These are phyloP conservation scores for Fusarium sp. DNA, from an alignment of 2,329 filamentous ascomycete genomes.

Conservation along the genomic window DNA sequence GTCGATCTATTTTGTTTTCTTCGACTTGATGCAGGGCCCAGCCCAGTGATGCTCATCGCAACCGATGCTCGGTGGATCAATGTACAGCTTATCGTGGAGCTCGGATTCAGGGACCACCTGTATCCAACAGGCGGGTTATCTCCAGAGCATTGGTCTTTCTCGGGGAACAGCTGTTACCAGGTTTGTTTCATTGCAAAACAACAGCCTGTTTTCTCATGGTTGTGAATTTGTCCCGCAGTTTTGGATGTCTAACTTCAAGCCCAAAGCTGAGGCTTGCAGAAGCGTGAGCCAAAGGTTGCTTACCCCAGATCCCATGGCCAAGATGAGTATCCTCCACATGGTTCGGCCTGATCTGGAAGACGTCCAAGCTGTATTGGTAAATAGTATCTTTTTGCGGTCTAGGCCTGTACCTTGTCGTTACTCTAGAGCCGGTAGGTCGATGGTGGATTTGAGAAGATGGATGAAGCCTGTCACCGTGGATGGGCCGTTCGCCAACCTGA, in stretches of 20 bases:
- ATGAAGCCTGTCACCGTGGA: constrained; percentile 11
- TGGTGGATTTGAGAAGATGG: constrained; percentile 22
- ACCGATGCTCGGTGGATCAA: constrained; percentile 14
- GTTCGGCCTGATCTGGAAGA: constrained; percentile 26
- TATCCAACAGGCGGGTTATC: constrained; percentile 5
- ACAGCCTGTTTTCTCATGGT: background rate
- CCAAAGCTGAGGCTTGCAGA: constrained; percentile 25
- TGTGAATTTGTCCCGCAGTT: constrained; percentile 16
- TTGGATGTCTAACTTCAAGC: constrained; percentile 17
- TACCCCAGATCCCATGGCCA: constrained; percentile 33
- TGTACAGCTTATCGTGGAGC: constrained; percentile 19
- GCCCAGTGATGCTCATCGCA: constrained; percentile 20
- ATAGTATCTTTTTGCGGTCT: constrained; percentile 24
- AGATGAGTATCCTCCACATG: constrained; percentile 7
- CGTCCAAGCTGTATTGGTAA: constrained; percentile 15
- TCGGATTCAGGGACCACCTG: constrained; percentile 9
- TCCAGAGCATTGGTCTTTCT: constrained; percentile 12
- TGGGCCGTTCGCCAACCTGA: constrained; percentile 28
- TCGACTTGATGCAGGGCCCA: background rate
- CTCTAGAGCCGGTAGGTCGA: constrained; percentile 14
- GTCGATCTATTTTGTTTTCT: constrained; percentile 41
- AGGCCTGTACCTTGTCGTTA: constrained; percentile 7
- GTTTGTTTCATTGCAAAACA: constrained; percentile 2
- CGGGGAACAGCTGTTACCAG: background rate
- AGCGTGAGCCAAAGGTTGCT: constrained; percentile 8